phyloP scores from a whole-genome alignment of 2,329 filamentous ascomycete species.

The Cordyceps fumosorosea region DNA sequence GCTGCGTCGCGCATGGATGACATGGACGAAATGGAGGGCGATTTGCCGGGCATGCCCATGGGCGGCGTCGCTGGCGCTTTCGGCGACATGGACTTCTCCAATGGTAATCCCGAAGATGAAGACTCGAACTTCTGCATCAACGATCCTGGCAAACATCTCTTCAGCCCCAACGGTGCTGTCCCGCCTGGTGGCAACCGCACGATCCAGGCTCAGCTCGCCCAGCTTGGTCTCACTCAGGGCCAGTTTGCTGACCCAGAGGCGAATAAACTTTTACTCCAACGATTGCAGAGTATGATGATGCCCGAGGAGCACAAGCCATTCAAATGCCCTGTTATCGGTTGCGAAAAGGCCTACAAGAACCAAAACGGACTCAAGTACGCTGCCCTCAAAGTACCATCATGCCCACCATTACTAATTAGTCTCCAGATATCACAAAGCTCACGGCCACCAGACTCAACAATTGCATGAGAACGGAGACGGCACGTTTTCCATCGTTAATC shows the following conservation, averaged over 20 bases:
- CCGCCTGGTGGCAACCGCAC: conserved; percentile 57
- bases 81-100: conserved; percentile 43
- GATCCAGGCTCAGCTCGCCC: conserved; percentile 61
- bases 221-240: conserved; percentile 67
- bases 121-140: conserved; percentile 64
- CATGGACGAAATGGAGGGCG: conserved; percentile 68
- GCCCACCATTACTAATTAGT: conserved; percentile 21
- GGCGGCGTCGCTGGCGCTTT: conserved; percentile 47
- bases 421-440: conserved; percentile 61
- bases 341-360: conserved; percentile 99
- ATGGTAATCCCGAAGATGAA: conserved; percentile 35
- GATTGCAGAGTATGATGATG: conserved; percentile 54
- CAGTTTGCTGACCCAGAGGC: conserved; percentile 76
- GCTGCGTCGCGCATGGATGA: conserved; percentile 36
- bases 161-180: conserved; percentile 73
- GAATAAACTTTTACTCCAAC: conserved; percentile 50
- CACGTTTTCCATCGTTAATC: conserved; percentile 96
- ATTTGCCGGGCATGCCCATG: conserved; percentile 57
- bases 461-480: conserved; percentile 95
- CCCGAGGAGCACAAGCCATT: conserved; percentile 96
- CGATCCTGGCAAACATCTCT: conserved; percentile 88
- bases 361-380: conserved; percentile 94
- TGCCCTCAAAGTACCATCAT: conserved; percentile 6
- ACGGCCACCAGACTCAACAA: conserved; percentile 94
- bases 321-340: conserved; percentile 95